These are phyloP conservation scores for Colletotrichum musae DNA, from an alignment of 2,329 filamentous ascomycete species.

Conservation along the genomic window DNA sequence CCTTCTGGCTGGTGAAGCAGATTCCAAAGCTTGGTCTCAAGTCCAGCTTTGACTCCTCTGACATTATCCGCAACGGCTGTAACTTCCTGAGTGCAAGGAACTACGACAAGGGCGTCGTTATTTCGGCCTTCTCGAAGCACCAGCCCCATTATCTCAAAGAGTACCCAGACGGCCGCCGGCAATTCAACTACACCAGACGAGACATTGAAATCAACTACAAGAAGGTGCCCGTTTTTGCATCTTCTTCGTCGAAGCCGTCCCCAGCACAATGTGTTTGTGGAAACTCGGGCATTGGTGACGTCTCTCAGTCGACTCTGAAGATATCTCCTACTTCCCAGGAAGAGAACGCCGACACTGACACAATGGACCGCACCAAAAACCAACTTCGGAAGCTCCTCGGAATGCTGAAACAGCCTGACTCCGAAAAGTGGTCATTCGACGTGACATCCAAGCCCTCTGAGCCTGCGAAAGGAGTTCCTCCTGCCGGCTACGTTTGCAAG, in stretches of 20 bases:
- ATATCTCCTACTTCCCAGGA: not conserved
- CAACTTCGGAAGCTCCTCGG: not conserved
- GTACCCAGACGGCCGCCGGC: not conserved
- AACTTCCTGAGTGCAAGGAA: conserved; percentile 31
- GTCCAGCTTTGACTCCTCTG: conserved; percentile 2
- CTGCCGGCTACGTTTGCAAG: conserved; percentile 31
- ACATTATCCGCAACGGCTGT: conserved; percentile 42
- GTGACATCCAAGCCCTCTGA: not conserved
- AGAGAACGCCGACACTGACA: not conserved
- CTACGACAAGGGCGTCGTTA: conserved; percentile 39
- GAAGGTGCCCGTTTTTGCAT: not conserved
- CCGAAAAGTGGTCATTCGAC: not conserved
- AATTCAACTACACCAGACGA: conserved; percentile 34
- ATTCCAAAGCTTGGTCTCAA: conserved; percentile 10
- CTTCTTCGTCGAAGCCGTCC: not conserved
- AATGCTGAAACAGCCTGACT: not conserved
- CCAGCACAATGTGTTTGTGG: not conserved
- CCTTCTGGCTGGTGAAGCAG: conserved; percentile 24
- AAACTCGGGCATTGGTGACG: too few relatives aligned
- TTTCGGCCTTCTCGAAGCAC: conserved; percentile 40
- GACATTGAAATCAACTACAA: conserved; percentile 39
- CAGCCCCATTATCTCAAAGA: conserved; percentile 14
- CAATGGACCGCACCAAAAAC: not conserved
- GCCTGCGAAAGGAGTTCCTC: not conserved
- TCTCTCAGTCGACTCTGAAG: too few relatives aligned